Evolutionary conservation across 805 yeast genomes (phyloP), one percentile per base, ranked within the genome.

Genomic region (Starmera caribaea): DNA sequence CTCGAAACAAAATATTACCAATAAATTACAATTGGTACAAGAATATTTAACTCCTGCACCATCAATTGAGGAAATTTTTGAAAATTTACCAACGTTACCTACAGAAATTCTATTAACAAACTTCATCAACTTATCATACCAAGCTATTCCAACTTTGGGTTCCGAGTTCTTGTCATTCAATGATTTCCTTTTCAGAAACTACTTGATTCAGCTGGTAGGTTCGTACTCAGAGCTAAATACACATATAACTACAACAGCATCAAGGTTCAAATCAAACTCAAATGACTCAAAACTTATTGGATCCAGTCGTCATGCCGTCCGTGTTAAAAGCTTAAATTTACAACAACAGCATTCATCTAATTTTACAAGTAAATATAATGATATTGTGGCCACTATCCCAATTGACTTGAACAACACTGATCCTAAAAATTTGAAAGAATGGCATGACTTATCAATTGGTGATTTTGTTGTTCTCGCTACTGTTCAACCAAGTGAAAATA

Each of bases 291-390:
- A 45, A 15, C 6, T 50, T 8, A 38, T 38, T 8, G 56, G 56
- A 1, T 14, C 41, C 7, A 47, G 53, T 37, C 47, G 48, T n/a
- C 47, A 51, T 38, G 53, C 36, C 7, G 28, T 40, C 17, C 45
- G 35, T 16, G 10, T 43, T 8, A 28, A 29, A 2, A 36, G 33
- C 2, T 13, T 41, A 6, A 27, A n/a, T 9, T 10, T 38, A 1
- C 11, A 27, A 14, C 36, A 13, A 3, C 14, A 3, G 2, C 36
- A 11, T 15, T 15, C 10, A 8, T 10, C 27, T 6, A 14, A 16
- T 21, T 21, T 33, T 3, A 33, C n/a, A 21, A 9, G 16, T 9
- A 9, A 33, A 16, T 33, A 16, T 33, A 13, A 33, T 6, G 35
- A 33, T 8, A 33, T 16, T 11, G 16, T 29, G 10, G 17, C 36